phyloP scores from a whole-genome alignment of 2,329 filamentous ascomycete species.

The Fusarium sp. region DNA sequence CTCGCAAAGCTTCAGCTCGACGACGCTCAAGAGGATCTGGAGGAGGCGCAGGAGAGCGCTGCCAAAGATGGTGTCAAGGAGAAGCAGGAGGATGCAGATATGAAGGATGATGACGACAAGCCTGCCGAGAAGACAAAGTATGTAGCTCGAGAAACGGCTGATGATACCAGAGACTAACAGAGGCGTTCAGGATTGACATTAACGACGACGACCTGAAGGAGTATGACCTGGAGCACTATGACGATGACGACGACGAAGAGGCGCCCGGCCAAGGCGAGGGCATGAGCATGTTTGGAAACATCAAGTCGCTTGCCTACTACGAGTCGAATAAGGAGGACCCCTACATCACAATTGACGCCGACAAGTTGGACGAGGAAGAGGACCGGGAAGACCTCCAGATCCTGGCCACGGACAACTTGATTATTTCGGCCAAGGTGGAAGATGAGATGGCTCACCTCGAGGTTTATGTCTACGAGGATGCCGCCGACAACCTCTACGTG shows the following conservation, averaged over 20 bases:
- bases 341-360: conserved; percentile 87
- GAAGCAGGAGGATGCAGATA: conserved; percentile 47
- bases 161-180: conserved; percentile 20
- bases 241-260: conserved; percentile 73
- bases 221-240: conserved; percentile 95
- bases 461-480: conserved; percentile 96
- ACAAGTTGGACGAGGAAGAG: conserved; percentile 75
- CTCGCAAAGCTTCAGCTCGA: conserved; percentile 82
- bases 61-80: conserved; percentile 43
- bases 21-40: conserved; percentile 86
- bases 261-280: conserved; percentile 65
- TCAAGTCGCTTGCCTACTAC: conserved; percentile 93
- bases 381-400: conserved; percentile 95
- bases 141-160: conserved; percentile 4
- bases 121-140: conserved; percentile 50
- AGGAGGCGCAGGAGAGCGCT: conserved; percentile 67
- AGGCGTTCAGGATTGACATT: conserved; percentile 51
- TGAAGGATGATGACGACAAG: conserved; percentile 47
- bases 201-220: conserved; percentile 91
- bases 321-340: conserved; percentile 93
- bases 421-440: conserved; percentile 92
- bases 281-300: conserved; percentile 93
- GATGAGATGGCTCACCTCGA: conserved; percentile 97
- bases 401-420: conserved; percentile 87
- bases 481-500: conserved; percentile 94